These are phyloP conservation scores for Saururus chinensis DNA, from an alignment of 164 flowering plant species.

Conservation along the genomic window DNA sequence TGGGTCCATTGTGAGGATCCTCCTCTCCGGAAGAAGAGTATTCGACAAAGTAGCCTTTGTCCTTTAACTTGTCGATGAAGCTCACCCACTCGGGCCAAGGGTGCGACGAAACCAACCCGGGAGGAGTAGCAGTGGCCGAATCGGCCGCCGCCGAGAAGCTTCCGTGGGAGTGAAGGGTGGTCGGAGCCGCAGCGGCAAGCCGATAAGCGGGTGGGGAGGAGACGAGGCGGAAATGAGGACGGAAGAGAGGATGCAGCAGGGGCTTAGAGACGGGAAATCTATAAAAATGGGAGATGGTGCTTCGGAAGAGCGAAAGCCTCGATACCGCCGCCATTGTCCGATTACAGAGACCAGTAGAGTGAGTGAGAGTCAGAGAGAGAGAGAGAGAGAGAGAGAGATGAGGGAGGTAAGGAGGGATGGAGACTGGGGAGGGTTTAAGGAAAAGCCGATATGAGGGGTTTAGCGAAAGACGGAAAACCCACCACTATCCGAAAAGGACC, in stretches of 20 bases:
- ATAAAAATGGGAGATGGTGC: slow-evolving; percentile 10
- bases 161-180: slow-evolving; percentile 3
- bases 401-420: no score
- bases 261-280: neutral
- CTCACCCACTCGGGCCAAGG: slow-evolving; percentile 84
- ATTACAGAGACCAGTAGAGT: no score
- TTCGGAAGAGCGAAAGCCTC: slow-evolving; percentile 15
- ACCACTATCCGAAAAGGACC: no score
- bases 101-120: slow-evolving; percentile 15
- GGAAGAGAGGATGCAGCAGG: slow-evolving; percentile 8
- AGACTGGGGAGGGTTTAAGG: no score
- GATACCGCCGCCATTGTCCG: slow-evolving; percentile 10
- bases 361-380: no score
- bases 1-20: slow-evolving; percentile 1
- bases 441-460: no score
- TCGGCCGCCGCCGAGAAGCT: slow-evolving; percentile 10
- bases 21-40: neutral
- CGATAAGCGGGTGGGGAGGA: neutral
- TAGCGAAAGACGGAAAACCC: no score
- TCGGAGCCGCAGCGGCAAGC: slow-evolving; percentile 3
- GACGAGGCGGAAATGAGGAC: slow-evolving; percentile 1
- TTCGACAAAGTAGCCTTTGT: slow-evolving; percentile 41
- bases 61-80: slow-evolving; percentile 52
- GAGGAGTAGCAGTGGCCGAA: slow-evolving; percentile 7
- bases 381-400: no score